A percentile compares a stretch with the other conserved stretches of the same genome.
Evolutionary conservation across 768 basidiomycete genomes (phyloP).

Genomic region (Xanthoconium purpureum): DNA sequence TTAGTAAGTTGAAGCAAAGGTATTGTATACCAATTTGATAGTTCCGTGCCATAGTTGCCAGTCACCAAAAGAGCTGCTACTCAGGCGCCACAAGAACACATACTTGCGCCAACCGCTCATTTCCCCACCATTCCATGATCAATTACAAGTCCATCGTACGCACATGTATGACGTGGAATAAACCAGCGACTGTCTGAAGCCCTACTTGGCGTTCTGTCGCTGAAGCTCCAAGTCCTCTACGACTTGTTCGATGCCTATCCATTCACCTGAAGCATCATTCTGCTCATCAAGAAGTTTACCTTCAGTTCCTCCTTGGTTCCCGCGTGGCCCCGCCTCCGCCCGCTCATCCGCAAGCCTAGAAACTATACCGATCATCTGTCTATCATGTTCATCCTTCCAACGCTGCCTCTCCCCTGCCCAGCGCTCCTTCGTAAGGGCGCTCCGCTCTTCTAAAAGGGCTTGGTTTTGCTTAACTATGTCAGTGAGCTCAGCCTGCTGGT

Average conservation of each 20-base stretch:
- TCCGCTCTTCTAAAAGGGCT: slow-evolving; percentile 57
- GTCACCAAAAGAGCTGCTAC: too few relatives aligned
- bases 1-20: too few relatives aligned
- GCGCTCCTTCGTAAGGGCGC: slow-evolving; percentile 54
- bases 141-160: too few relatives aligned
- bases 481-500: slow-evolving; percentile 68
- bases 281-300: slow-evolving; percentile 55
- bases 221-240: slow-evolving; percentile 58
- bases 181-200: slow-evolving; percentile 56
- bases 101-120: too few relatives aligned
- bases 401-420: slow-evolving; percentile 61
- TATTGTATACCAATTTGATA: too few relatives aligned
- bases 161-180: too few relatives aligned
- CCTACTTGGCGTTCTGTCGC: slow-evolving; percentile 59
- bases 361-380: slow-evolving; percentile 56
- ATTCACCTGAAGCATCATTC: slow-evolving; percentile 10
- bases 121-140: too few relatives aligned
- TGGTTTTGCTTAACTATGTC: slow-evolving; percentile 69
- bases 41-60: too few relatives aligned
- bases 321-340: slow-evolving; percentile 46
- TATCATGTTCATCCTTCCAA: slow-evolving; percentile 58
- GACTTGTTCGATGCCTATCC: slow-evolving; percentile 54
- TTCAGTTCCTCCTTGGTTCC: slow-evolving; percentile 50
- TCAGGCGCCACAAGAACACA: too few relatives aligned
- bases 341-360: slow-evolving; percentile 55